Base-by-base conservation (phyloP, 108 stramenopile species). In the Cyclotella kingstonii region DNA sequence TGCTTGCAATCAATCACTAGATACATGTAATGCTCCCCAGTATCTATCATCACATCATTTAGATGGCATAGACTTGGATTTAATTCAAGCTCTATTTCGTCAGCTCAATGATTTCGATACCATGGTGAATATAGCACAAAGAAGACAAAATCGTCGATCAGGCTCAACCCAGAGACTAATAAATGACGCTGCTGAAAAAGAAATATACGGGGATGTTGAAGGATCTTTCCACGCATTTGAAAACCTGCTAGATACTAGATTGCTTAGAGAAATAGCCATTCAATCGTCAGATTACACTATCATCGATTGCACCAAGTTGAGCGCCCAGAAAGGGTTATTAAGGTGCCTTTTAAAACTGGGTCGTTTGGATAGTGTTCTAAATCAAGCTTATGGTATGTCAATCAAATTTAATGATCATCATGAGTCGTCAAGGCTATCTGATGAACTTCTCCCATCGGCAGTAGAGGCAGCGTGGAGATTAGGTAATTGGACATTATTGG, bases 381-480 rank as follows among this genome's bases (percentile, higher is more conserved):
- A 85, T 44, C 89, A 90, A 52, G 82, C 81, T 6, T 63, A 63
- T 25, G 93, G 86, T 18, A 68, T 88, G 48, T 54, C 60, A 31
- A 50, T 48, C 8, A 70, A 36, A 15, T 51, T 49, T 19, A 28
- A 54, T 29, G 26, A 18, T 5, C 15, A 6, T n/a, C 29, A 60
- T 31, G 57, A 39, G 47, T 49, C 40, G 26, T 23, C 43, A 15
- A 21, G 31, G 10, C 33, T 68, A 26, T 44, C 44, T 42, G 35
- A 46, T 31, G 70, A 68, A 27, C 53, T 74, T 26, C 51, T 61
- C 26, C 68, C 53, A 66, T 87, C 48, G 64, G 89, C 91, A 44
- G 78, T 82, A 11, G 86, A 95, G 54, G 94, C 94, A 6, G 84
- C 94, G 19, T 91, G 90, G 90, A 79, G 84, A 34, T 81, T 95